Base-by-base conservation (phyloP, 108 stramenopile genomes). In the Craspedostauros australis region DNA sequence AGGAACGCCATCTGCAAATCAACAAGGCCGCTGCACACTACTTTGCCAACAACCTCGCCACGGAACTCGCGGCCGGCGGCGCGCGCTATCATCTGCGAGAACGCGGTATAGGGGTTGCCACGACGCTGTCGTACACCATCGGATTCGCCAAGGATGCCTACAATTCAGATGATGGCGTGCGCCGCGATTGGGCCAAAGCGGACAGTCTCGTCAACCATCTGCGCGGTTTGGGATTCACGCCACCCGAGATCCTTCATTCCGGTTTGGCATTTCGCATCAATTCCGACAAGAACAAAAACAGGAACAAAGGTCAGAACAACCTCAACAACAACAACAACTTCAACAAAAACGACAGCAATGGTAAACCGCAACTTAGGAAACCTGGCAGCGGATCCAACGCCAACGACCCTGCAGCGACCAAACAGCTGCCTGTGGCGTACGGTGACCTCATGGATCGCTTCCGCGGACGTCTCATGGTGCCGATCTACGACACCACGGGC, bases 81-180 rank as follows among this genome's bases (percentile, higher is more conserved):
- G 83, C 82, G 2, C 67, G 95, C 25, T 45, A 67, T 25, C 80
- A 94, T 72, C 57, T 94, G 15, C 69, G 64, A 27, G 49, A 57
- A 14, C 60, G 91, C 27, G 82, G 72, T 6, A 51, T 76, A 2
- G 57, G 76, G 20, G 90, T 92, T 18, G 57, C 38, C 16, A 84
- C 86, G 0, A 78, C 82, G 11, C 64, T 68, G 45, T 58, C 68
- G 12, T 96, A 94, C 67, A 72, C 83, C 18, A 48, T 96, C 32
- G 95, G 95, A 18, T 96, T 80, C 80, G 87, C 93, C 24, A 93
- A 93, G 25, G 90, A 92, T 62, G 67, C 67, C 22, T 92, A 92
- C 50, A 84, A 66, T 61, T 64, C 66, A 8, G 46, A 54, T 29
- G 63, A 32, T 12, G 43, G 29, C n/a, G 32, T 22, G n/a, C 38